These are phyloP conservation scores for Suillus americanus DNA, from an alignment of 768 basidiomycete species.

Conservation along the genomic window DNA sequence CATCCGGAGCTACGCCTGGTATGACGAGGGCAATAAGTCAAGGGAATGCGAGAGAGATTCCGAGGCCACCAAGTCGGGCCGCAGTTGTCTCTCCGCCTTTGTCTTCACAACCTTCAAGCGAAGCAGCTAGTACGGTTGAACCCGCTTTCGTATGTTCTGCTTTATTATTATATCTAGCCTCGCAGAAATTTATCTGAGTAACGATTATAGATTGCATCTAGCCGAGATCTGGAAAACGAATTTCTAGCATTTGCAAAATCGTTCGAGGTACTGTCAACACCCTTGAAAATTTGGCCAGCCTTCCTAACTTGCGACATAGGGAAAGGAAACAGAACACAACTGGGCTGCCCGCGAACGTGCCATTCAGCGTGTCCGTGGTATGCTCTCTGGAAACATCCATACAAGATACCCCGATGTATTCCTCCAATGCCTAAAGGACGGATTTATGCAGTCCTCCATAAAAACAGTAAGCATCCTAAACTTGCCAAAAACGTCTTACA, in stretches of 20 bases:
- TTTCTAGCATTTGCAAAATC: conserved; percentile 74
- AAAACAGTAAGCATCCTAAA: conserved; percentile 65
- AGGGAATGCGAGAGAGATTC: conserved; percentile 45
- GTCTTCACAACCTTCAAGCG: conserved; percentile 41
- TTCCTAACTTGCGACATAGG: conserved; percentile 43
- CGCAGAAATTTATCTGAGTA: conserved; percentile 5
- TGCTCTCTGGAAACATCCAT: conserved; percentile 86
- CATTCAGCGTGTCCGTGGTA: conserved; percentile 77
- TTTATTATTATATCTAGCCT: not conserved
- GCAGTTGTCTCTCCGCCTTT: conserved; percentile 44
- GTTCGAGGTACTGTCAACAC: conserved; percentile 64
- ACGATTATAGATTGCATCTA: conserved; percentile 69
- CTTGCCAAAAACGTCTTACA: not conserved
- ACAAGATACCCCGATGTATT: conserved; percentile 74
- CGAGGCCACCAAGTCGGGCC: conserved; percentile 65
- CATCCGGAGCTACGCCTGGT: conserved; percentile 22
- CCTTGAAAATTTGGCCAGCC: not conserved
- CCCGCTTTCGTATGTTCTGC: conserved; percentile 64
- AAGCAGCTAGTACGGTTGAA: conserved; percentile 47
- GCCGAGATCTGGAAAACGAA: conserved; percentile 81
- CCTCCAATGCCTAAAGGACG: conserved; percentile 68
- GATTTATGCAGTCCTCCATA: conserved; percentile 77
- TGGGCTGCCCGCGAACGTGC: conserved; percentile 84
- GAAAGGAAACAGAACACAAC: conserved; percentile 97
- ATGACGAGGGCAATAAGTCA: conserved; percentile 49